Evolutionary conservation across 2,329 filamentous ascomycete species (phyloP), one percentile per base, ranked within the genome.

Genomic region (Ophiostoma perfectum): DNA sequence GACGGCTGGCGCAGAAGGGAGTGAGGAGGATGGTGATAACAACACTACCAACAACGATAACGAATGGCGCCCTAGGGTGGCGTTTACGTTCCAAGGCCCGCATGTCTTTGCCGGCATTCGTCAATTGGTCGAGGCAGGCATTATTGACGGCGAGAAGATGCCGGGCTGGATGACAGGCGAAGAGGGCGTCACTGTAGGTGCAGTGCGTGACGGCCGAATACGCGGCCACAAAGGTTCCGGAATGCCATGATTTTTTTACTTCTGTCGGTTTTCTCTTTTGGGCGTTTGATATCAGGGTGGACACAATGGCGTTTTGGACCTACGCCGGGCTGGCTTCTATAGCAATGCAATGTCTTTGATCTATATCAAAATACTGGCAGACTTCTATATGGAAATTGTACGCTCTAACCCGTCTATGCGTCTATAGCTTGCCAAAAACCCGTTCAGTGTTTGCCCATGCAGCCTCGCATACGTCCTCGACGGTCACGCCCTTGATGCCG

Each of bases 131-230:
- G 92, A 96, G 76, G 80, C 86, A 16, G 92, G 91, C 0, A 82
- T 91, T 66, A 81, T 96, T 39, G 87, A 96, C 75, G 89, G 91
- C 1, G 84, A 88, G 74, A 85, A 82, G 67, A 93, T 96, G 90
- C 92, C 93, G 0, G 90, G 90, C 0, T 96, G 92, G 92, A 89
- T 96, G 88, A 95, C 92, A 0, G 93, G 92, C 1, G 92, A 96
- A 74, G 90, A 92, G 62, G 90, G 88, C 0, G 87, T 95, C 5
- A 95, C 90, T 67, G 82, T 88, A 49, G 90, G 91, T 0, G 83
- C 86, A 41, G 86, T 96, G 4, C 84, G 82, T 71, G 78, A 86
- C 69, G 91, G 92, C 2, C 82, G 88, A 71, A 87, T 93, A 73
- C 79, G 79, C 60, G 86, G 84, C 1, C 78, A 84, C 73, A 86